Evolutionary conservation across 2,329 filamentous ascomycete genomes (phyloP), one percentile per base, ranked within the genome.

Genomic region (Aspergillus quadrilineatus): DNA sequence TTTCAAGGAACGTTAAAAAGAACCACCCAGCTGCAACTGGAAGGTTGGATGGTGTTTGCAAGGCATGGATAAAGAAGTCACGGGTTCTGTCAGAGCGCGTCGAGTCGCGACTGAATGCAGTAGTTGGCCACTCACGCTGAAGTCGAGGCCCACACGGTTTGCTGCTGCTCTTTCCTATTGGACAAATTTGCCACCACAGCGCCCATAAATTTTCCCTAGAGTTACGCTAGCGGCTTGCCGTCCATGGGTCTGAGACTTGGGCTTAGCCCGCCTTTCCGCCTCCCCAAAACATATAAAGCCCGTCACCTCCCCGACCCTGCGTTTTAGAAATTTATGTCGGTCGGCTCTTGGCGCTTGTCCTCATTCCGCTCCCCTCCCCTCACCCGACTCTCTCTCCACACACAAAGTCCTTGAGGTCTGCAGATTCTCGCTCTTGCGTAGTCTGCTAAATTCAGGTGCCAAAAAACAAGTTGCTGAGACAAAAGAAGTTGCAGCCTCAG

Each of bases 241-340:
- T 12, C 32, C 32, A 34, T 34, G 32, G 32, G 7, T 7, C 10
- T 34, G 4, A 34, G 51, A 9, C 37, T 41, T 14, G 37, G n/a
- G 10, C 12, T 41, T 14, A 70, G 70, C 71, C 68, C 66, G 57
- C 52, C 68, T 36, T 36, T 14, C 34, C 34, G 34, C 9, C 14
- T 14, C 12, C n/a, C 34, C 70, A 69, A 65, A 66, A 69, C 74
- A 75, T 75, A 73, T 71, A 74, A 74, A 68, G 71, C 63, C 61
- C 65, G 12, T 15, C 68, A 69, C 65, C 68, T 71, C 72, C 71
- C 72, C 72, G 66, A 69, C 63, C 58, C 44, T 55, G 50, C 55
- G 52, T 58, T 60, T 57, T 63, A 66, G 62, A 63, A 65, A 66
- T 69, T 71, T 67, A 63, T 67, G 61, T 69, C 62, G 32, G 32